Conservation (phyloP, 2,329 filamentous ascomycete genomes). For the Monosporascus sp. region DNA sequence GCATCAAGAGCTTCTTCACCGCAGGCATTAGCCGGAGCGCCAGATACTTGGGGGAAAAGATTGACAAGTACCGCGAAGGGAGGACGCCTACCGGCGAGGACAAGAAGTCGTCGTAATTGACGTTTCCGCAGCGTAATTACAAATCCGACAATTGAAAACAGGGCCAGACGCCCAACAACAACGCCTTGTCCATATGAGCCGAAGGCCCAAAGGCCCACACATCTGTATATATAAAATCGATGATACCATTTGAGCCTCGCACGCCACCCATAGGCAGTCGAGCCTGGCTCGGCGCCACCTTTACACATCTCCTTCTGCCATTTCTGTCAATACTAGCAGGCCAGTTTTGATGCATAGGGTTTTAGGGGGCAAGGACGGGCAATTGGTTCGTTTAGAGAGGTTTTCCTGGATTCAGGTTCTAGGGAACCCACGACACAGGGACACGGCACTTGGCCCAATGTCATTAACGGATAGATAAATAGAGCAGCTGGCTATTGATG, state of each 20-base stretch:
- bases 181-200: background rate
- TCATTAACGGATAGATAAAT: too few species aligned
- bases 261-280: background rate
- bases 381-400: background rate
- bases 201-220: background rate
- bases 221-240: background rate
- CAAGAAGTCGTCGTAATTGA: conserved; percentile 10
- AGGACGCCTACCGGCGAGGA: conserved; percentile 20
- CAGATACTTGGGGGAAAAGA: conserved; percentile 80
- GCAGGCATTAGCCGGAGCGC: conserved; percentile 65
- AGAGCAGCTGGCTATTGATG: too few species aligned
- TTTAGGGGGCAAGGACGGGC: background rate
- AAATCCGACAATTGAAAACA: background rate
- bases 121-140: background rate
- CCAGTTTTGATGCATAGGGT: background rate
- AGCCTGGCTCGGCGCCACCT: background rate
- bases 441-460: too few species aligned
- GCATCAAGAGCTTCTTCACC: conserved; percentile 76
- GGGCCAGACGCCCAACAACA: too few species aligned
- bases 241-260: background rate
- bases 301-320: background rate
- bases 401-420: background rate
- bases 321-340: background rate
- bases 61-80: conserved; percentile 55
- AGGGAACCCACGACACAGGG: too few species aligned